phyloP scores from a whole-genome alignment of 768 basidiomycete species.

The Hericium rajendrae region DNA sequence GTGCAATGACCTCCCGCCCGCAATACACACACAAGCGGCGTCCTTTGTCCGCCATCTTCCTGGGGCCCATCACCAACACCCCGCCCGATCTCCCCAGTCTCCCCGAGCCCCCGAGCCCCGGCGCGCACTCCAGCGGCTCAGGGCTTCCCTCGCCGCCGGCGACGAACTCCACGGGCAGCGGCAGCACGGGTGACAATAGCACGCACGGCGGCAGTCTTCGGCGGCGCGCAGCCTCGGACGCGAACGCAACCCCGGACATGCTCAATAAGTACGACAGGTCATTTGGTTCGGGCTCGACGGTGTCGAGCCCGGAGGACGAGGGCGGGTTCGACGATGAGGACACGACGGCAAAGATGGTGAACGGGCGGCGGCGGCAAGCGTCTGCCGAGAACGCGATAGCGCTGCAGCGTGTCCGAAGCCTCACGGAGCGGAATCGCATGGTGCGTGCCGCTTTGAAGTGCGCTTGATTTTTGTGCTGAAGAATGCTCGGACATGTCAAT shows the following conservation, averaged over 20 bases:
- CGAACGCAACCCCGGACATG: conserved; percentile 26
- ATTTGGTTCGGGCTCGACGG: conserved; percentile 18
- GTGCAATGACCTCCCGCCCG: conserved; percentile 44
- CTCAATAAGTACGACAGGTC: conserved; percentile 28
- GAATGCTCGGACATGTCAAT: background rate
- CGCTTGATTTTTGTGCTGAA: conserved; percentile 4
- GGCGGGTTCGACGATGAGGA: conserved; percentile 53
- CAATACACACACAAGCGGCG: conserved; percentile 33
- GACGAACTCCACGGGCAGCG: conserved; percentile 78
- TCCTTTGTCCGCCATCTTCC: conserved; percentile 54
- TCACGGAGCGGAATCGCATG: conserved; percentile 66
- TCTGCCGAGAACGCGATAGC: conserved; percentile 47
- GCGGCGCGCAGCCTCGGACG: conserved; percentile 22
- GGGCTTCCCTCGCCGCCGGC: conserved; percentile 79
- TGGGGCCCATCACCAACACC: conserved; percentile 31
- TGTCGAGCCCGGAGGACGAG: conserved; percentile 29
- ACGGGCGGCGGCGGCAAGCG: conserved; percentile 21
- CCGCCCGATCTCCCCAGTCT: conserved; percentile 40
- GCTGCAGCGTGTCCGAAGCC: conserved; percentile 57
- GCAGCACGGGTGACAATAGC: conserved; percentile 22
- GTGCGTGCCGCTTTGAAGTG: conserved; percentile 33
- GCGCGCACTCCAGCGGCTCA: conserved; percentile 40
- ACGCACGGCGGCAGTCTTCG: conserved; percentile 31
- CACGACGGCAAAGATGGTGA: conserved; percentile 40
- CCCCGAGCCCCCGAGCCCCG: conserved; percentile 64